Evolutionary conservation across 257 asterid species (phyloP).

Genomic region (Ophiorrhiza pumila): DNA sequence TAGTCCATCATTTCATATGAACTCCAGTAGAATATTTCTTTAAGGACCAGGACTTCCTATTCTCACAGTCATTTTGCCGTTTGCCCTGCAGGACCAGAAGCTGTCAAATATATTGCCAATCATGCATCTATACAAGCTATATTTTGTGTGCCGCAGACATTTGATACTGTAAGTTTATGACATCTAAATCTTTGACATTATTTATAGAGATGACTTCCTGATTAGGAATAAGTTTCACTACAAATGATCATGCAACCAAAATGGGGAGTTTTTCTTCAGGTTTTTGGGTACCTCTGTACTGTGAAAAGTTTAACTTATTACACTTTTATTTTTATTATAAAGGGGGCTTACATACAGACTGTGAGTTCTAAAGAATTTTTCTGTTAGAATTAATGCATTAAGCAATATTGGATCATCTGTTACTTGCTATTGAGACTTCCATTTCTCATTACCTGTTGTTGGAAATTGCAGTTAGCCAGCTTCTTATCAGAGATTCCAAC

Average conservation of each 20-base stretch:
- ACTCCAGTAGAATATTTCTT: not conserved
- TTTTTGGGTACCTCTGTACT: not conserved
- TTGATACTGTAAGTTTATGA: slow-evolving; percentile 41
- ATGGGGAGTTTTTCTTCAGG: not conserved
- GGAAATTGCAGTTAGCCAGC: slow-evolving; percentile 56
- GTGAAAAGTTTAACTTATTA: not conserved
- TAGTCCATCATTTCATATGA: not conserved
- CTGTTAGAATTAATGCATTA: not conserved
- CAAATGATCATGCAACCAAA: not conserved
- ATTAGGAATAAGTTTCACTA: not conserved
- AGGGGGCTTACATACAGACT: not conserved
- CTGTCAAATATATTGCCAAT: slow-evolving; percentile 60
- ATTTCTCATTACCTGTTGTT: not conserved
- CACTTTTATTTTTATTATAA: not conserved
- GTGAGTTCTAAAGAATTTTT: not conserved
- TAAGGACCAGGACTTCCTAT: slow-evolving; percentile 3
- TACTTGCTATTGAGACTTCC: not conserved
- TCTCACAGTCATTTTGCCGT: slow-evolving; percentile 4
- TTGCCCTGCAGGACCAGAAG: slow-evolving; percentile 60
- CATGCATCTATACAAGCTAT: slow-evolving; percentile 59
- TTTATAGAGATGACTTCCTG: not conserved
- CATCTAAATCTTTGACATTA: not conserved
- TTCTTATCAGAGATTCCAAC: slow-evolving; percentile 80
- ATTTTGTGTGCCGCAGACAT: slow-evolving; percentile 53
- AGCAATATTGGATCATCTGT: not conserved